A percentile compares a stretch with the other conserved stretches of the same genome.
Conservation (phyloP, 768 basidiomycete genomes). For the Suillus brevipes region DNA sequence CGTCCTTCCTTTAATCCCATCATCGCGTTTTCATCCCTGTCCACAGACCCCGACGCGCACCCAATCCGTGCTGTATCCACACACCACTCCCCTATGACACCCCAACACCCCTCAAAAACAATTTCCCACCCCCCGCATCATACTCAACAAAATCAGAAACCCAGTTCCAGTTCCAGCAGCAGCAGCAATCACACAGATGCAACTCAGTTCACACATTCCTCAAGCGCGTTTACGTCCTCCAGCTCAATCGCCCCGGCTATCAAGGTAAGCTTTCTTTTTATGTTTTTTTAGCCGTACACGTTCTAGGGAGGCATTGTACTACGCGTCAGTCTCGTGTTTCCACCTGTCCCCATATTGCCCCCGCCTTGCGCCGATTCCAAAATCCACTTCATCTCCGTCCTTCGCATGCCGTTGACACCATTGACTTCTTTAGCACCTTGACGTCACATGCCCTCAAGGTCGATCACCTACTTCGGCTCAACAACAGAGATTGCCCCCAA, state of each 20-base stretch:
- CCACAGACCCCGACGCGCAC: constrained; percentile 11
- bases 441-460: constrained; percentile 20
- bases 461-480: constrained; percentile 9
- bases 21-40: neutral
- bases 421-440: constrained; percentile 30
- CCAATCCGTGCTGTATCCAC: constrained; percentile 18
- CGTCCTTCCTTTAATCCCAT: constrained; percentile 12
- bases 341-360: neutral
- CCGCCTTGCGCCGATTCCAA: neutral
- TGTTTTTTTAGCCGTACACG: constrained; percentile 12
- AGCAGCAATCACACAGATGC: constrained; percentile 28
- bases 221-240: constrained; percentile 23
- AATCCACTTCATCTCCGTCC: constrained; percentile 5
- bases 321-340: no score
- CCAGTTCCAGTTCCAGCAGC: constrained; percentile 26
- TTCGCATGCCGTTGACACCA: constrained; percentile 9
- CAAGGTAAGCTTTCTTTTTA: constrained; percentile 23
- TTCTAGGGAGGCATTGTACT: neutral
- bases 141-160: constrained; percentile 20
- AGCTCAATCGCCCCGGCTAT: constrained; percentile 22
- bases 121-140: constrained; percentile 13
- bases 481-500: neutral
- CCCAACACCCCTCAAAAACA: constrained; percentile 20
- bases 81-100: neutral
- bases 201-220: constrained; percentile 23